phyloP scores from a whole-genome alignment of 495 filamentous ascomycete genomes.

The Tuber borchii region DNA sequence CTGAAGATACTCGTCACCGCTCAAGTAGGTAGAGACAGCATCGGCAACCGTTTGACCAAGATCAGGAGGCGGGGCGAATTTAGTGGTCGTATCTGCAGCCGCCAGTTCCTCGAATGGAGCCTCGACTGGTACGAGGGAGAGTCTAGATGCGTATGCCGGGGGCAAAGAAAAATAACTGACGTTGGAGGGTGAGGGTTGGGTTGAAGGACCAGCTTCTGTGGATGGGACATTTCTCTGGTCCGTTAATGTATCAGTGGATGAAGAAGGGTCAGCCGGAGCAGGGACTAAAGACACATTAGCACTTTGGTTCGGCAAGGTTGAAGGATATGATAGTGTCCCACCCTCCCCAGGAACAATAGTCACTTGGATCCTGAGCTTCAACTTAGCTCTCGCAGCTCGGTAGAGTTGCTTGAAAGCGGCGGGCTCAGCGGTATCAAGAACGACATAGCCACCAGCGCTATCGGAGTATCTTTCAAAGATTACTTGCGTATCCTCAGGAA shows the following conservation, averaged over 20 bases:
- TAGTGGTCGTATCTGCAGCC: not conserved
- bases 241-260: not conserved
- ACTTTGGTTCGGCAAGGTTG: not conserved
- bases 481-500: conserved; percentile 61
- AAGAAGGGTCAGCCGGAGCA: not conserved
- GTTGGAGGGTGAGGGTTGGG: conserved; percentile 9
- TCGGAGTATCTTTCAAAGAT: conserved; percentile 94
- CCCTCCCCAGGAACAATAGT: conserved; percentile 43
- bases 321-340: not conserved
- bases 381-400: conserved; percentile 94
- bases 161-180: conserved; percentile 11
- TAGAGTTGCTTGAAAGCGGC: conserved; percentile 94
- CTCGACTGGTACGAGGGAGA: conserved; percentile 13
- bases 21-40: conserved; percentile 39
- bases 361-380: conserved; percentile 86
- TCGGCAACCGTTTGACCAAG: conserved; percentile 34
- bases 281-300: not conserved
- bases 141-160: conserved; percentile 34
- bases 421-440: conserved; percentile 67
- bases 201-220: not conserved
- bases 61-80: conserved; percentile 16
- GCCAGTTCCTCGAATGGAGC: conserved; percentile 14
- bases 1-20: conserved; percentile 36
- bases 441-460: conserved; percentile 72
- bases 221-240: not conserved